These are phyloP conservation scores for Pythium pectinolyticum DNA, from an alignment of 352 stramenopile species.

Conservation along the genomic window DNA sequence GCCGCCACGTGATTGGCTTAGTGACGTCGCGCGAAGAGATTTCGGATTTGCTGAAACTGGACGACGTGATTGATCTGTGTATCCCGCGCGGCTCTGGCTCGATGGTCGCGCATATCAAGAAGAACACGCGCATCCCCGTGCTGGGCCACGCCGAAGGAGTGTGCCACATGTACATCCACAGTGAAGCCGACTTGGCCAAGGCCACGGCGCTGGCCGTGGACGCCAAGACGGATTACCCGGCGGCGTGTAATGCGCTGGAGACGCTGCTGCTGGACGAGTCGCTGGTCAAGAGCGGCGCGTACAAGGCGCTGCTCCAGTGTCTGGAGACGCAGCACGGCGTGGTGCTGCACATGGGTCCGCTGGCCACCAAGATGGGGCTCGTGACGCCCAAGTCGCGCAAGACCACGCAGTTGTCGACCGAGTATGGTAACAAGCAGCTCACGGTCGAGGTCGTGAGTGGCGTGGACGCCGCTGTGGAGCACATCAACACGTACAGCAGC, in stretches of 20 bases:
- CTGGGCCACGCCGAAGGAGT: constrained; percentile 98
- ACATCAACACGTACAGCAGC: constrained; percentile 96
- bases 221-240: constrained; percentile 98
- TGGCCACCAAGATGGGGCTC: constrained; percentile 74
- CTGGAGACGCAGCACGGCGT: constrained; percentile 91
- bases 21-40: constrained; percentile 95
- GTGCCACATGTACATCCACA: constrained; percentile 98
- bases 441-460: constrained; percentile 92
- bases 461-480: constrained; percentile 90
- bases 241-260: constrained; percentile 97
- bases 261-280: constrained; percentile 94
- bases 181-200: constrained; percentile 82
- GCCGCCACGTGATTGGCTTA: constrained; percentile 92
- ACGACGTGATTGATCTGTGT: constrained; percentile 98
- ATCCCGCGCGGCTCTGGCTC: constrained; percentile 96
- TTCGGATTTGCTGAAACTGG: constrained; percentile 90
- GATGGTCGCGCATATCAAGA: constrained; percentile 97
- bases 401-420: constrained; percentile 84
- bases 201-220: constrained; percentile 93
- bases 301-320: constrained; percentile 74
- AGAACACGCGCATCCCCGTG: constrained; percentile 96
- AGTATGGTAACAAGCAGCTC: constrained; percentile 95
- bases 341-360: constrained; percentile 91
- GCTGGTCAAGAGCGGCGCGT: constrained; percentile 72
- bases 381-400: constrained; percentile 64